phyloP scores from a whole-genome alignment of 345 rosid species.

The Reutealis trisperma region DNA sequence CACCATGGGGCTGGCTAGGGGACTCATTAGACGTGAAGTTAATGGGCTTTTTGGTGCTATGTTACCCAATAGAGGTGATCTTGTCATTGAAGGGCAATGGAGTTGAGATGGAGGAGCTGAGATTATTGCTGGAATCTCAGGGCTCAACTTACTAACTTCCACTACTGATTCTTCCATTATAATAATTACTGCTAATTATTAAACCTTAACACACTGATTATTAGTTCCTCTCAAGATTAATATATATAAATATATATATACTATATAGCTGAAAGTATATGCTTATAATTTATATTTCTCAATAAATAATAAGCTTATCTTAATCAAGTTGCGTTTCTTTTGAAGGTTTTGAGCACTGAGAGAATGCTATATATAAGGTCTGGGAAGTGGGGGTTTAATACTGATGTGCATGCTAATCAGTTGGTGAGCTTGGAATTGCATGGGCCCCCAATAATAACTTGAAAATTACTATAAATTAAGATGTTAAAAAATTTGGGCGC shows the following conservation, averaged over 20 bases:
- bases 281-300: too few species aligned
- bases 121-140: conserved; percentile 14
- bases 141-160: background rate
- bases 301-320: too few species aligned
- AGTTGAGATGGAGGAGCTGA: conserved; percentile 48
- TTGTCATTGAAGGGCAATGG: conserved; percentile 33
- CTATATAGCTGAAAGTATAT: too few species aligned
- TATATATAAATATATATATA: too few species aligned
- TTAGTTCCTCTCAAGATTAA: too few species aligned
- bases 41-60: conserved; percentile 39
- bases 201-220: background rate
- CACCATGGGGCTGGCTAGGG: conserved; percentile 49
- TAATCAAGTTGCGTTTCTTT: too few species aligned
- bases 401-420: background rate
- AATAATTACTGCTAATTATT: background rate
- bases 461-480: too few species aligned
- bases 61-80: conserved; percentile 32
- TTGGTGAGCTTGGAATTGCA: background rate
- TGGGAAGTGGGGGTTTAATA: background rate
- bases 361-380: background rate
- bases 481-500: too few species aligned
- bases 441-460: background rate
- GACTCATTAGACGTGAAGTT: conserved; percentile 32
- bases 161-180: background rate
- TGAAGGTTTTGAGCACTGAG: background rate